Evolutionary conservation across 805 yeast genomes (phyloP).

Genomic region (Barnettozyma californica): DNA sequence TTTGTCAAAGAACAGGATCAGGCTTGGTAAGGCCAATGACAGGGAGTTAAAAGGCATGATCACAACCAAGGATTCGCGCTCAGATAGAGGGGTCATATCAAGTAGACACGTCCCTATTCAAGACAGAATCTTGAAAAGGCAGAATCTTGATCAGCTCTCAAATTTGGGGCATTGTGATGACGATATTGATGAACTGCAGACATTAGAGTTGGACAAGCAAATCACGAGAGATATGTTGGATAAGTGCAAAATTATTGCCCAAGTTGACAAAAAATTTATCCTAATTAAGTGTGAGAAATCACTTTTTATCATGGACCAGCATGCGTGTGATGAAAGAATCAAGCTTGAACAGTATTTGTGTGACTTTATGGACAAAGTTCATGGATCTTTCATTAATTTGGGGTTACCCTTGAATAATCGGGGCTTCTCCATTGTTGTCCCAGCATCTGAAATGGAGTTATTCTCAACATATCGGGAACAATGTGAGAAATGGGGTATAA

Average conservation of each 20-base stretch:
- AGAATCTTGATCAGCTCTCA: background rate
- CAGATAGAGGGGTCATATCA: background rate
- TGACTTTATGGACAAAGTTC: conserved; percentile 29
- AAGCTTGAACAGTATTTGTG: conserved; percentile 47
- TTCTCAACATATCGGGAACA: conserved; percentile 26
- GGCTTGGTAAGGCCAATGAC: background rate
- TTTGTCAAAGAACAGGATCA: conserved; percentile 1
- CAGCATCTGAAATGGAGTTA: conserved; percentile 29
- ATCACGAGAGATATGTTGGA: conserved; percentile 19
- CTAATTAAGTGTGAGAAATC: conserved; percentile 31
- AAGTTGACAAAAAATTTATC: conserved; percentile 62
- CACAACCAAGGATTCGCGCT: background rate
- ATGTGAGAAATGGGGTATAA: conserved; percentile 43
- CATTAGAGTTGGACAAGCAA: conserved; percentile 8
- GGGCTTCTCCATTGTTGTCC: conserved; percentile 15
- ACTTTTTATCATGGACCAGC: conserved; percentile 63
- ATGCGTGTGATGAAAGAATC: conserved; percentile 79
- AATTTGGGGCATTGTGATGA: background rate
- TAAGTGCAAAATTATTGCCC: conserved; percentile 40
- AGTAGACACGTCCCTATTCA: background rate
- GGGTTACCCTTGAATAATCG: conserved; percentile 9
- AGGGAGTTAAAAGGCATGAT: conserved; percentile 8
- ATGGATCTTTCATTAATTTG: conserved; percentile 20
- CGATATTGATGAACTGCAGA: conserved; percentile 1
- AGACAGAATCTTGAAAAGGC: background rate